phyloP scores from a whole-genome alignment of 1,284 basidiomycete genomes.

The Microbotryum scabiosae region DNA sequence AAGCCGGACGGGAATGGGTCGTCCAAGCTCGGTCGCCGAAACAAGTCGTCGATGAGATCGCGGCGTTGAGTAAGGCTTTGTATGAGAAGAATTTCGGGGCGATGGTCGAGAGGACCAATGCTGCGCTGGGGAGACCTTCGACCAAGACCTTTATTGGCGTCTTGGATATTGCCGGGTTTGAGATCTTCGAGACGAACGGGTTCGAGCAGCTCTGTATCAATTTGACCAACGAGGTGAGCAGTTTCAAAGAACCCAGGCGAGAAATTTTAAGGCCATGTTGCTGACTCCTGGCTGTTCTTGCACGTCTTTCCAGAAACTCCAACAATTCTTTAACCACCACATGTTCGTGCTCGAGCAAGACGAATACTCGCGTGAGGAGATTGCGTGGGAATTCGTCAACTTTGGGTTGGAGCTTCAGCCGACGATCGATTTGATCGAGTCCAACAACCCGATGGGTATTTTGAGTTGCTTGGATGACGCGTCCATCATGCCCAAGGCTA shows the following conservation, averaged over 20 bases:
- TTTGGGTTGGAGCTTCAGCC: slow-evolving; percentile 97
- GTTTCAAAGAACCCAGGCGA: no score
- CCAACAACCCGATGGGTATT: slow-evolving; percentile 69
- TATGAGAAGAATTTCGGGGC: slow-evolving; percentile 95
- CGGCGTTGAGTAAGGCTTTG: slow-evolving; percentile 85
- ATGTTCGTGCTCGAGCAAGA: slow-evolving; percentile 99
- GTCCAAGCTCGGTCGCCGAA: slow-evolving; percentile 83
- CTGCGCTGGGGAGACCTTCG: slow-evolving; percentile 80
- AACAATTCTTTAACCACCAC: slow-evolving; percentile 98
- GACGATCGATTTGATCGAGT: slow-evolving; percentile 96
- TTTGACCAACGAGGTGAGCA: slow-evolving; percentile 73
- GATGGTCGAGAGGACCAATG: slow-evolving; percentile 91
- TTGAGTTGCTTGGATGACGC: slow-evolving; percentile 93
- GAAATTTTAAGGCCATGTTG: no score
- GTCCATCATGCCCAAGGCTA: slow-evolving; percentile 98
- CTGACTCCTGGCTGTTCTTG: no score
- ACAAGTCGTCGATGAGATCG: slow-evolving; percentile 89
- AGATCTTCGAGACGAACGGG: slow-evolving; percentile 60
- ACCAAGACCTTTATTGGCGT: slow-evolving; percentile 98
- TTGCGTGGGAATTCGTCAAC: slow-evolving; percentile 98
- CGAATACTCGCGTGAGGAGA: slow-evolving; percentile 92
- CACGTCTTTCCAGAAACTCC: slow-evolving; percentile 52
- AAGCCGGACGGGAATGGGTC: slow-evolving; percentile 96
- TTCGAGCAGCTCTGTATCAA: slow-evolving; percentile 99
- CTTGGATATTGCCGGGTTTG: slow-evolving; percentile 98